Evolutionary conservation across 1,284 basidiomycete genomes (phyloP), one percentile per base, ranked within the genome.

Genomic region (Tilletia setariae): DNA sequence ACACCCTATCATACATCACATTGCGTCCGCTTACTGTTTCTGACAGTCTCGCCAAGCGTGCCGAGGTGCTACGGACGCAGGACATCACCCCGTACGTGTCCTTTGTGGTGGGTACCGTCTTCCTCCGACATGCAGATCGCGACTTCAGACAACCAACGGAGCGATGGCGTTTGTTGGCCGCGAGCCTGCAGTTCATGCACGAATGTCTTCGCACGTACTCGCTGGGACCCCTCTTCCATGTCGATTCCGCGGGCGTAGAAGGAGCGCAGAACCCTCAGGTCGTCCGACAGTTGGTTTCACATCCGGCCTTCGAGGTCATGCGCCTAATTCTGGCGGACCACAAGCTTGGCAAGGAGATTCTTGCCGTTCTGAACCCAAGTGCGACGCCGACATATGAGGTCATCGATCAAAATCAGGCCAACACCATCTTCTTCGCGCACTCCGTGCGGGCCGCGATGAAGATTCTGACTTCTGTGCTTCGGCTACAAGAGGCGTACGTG

Each of bases 231-330:
- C 30, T 61, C 66, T 32, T 51, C 69, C 64, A 51, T 68, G 64
- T 42, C 25, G 70, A 79, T 7, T 13, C 16, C 6, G 56, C 63
- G 13, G 67, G 72, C 21, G 61, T 72, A 30, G 71, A 73, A 13
- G 71, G 70, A 11, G 71, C 72, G 3, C 66, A 72, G 2, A 78
- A 79, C 19, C 76, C 84, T 0, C 77, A 79, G 0, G 77, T 65
- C 61, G 67, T 82, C 40, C 73, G 71, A 2, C 76, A 73, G 32
- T 80, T 84, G 0, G 79, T 90, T 40, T 75, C 90, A 1, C 93
- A 97, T 81, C 93, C 95, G 0, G 95, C 94, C 1, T 94, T 92
- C 82, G 89, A 93, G 65, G 85, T 98, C 65, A 88, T 95, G 83
- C 88, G 90, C 62, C 88, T 92, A 0, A 80, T 98, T 8, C 85